Base-by-base conservation (phyloP, 768 basidiomycete species). In the Pulveroboletus sp. region DNA sequence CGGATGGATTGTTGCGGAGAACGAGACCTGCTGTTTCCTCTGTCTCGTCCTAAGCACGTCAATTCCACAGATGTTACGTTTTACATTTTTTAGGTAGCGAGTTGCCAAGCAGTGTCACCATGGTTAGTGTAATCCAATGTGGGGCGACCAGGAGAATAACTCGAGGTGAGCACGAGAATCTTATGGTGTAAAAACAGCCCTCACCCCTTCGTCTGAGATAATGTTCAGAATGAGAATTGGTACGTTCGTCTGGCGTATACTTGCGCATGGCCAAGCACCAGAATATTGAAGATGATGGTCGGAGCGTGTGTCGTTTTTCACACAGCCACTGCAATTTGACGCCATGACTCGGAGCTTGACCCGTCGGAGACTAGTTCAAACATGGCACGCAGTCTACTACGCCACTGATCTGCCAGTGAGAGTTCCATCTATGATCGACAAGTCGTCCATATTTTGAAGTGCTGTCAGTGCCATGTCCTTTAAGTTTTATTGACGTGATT, bases 81-180 rank as follows among this genome's bases (percentile, higher is more conserved):
- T 37, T 34, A 25, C 14, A 9, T 52, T 43, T 46, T 36, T 36
- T 19, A 39, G 34, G 19, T 40, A 41, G 35, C 12, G 21, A 46
- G 56, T 29, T 55, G 54, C 61, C 65, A n/a, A n/a, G n/a, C 64
- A 46, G 25, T 41, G 40, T 50, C 40, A 52, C 51, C 58, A 36
- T 4, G 29, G 35, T 40, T 56, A 34, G 43, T 29, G 38, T 29
- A 19, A 37, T 29, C 17, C 23, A 44, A 34, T 20, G 50, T 52
- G 53, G 57, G 55, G 58, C 61, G 55, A 56, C 57, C 64, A 65
- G 49, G 58, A 67, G 50, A 43, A 40, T 38, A 35, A 47, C 31
- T 47, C 43, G 45, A 54, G 40, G 48, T 66, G 58, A 66, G 64
- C 52, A 52, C 44, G 45, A 24, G 51, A 49, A 52, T 24, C 13